Base-by-base conservation (phyloP, 305 asterid species). In the Nicotiana rustica region DNA sequence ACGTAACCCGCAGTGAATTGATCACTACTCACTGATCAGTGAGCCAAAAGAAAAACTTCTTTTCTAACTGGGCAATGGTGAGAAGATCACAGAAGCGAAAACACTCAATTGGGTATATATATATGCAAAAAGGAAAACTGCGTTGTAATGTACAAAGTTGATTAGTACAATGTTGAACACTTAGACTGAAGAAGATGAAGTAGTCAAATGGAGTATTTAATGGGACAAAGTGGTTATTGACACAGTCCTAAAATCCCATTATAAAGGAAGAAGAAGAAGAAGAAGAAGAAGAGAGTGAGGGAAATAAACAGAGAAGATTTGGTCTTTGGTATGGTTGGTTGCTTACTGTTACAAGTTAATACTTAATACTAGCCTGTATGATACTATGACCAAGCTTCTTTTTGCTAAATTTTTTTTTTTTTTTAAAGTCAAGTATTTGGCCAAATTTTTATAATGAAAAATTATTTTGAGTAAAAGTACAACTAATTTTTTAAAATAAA, bases 251-350 rank as follows among this genome's bases (percentile, higher is more conserved):
- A 14, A 56, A 56, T 15, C 8, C 21, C 62, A 57, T 14, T 17
- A 57, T 57, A 57, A 17, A 57, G 62, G 62, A 56, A 15, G 62
- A 56, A 56, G 6, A 49, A 49, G 19, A 56, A 15, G 62, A 56
- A 55, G 6, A 49, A 49, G 14, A 49, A 10, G 15, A 10, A 10
- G 15, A 49, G 8, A 55, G 60, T 2, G 60, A 55, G 17, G 14
- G 62, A 15, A 57, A 57, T 15, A 17, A 62, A 62, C 19, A 15
- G 36, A 47, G 35, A 12, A 49, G 73, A 35, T 77, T 79, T 62
- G 78, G 84, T 77, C 84, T 25, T 47, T 60, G 66, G 35, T 82
- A 66, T 79, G 79, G 85, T 71, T 82, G 82, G 79, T 76, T 75
- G 49, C 78, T 71, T 77, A 85, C 83, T 64, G 81, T 68, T 84